phyloP scores from a whole-genome alignment of 2,329 filamentous ascomycete genomes.

The Aspergillus intermedius region DNA sequence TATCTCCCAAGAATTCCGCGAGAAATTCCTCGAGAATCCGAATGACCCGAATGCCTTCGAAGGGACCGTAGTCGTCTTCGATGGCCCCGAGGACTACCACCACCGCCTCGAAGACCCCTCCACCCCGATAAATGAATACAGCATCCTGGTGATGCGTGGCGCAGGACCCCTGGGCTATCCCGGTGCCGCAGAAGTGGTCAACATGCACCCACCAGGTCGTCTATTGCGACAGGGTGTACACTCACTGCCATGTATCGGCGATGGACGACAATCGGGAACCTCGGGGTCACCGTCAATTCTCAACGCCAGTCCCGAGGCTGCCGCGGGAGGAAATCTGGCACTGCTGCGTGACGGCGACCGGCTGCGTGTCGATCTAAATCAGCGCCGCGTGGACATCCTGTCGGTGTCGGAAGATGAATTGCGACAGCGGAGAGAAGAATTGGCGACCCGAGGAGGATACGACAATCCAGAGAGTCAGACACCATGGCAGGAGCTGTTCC shows the following conservation, averaged over 20 bases:
- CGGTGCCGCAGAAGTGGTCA: constrained; percentile 48
- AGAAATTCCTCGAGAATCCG: constrained; percentile 42
- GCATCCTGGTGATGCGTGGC: constrained; percentile 46
- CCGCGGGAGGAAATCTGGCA: constrained; percentile 49
- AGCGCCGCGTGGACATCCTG: constrained; percentile 45
- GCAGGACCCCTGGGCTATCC: constrained; percentile 47
- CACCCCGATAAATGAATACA: constrained; percentile 34
- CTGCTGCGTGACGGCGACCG: constrained; percentile 46
- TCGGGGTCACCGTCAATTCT: constrained; percentile 51
- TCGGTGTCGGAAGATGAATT: constrained; percentile 38
- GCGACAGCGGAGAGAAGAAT: constrained; percentile 29
- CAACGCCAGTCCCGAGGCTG: constrained; percentile 52
- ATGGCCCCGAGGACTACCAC: constrained; percentile 47
- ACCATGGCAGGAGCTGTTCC: constrained; percentile 48
- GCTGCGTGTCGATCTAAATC: constrained; percentile 46
- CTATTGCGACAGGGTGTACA: constrained; percentile 42
- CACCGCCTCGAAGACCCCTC: constrained; percentile 36
- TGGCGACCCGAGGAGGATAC: constrained; percentile 36
- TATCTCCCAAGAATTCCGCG: constrained; percentile 42
- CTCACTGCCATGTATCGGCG: constrained; percentile 48
- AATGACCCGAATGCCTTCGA: constrained; percentile 45
- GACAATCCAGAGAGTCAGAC: constrained; percentile 39
- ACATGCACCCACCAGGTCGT: constrained; percentile 45
- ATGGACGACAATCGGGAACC: constrained; percentile 51
- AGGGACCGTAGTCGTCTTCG: constrained; percentile 44